These are phyloP conservation scores for Rhodotorula mucilaginosa DNA, from an alignment of 1,284 basidiomycete genomes.

Conservation along the genomic window DNA sequence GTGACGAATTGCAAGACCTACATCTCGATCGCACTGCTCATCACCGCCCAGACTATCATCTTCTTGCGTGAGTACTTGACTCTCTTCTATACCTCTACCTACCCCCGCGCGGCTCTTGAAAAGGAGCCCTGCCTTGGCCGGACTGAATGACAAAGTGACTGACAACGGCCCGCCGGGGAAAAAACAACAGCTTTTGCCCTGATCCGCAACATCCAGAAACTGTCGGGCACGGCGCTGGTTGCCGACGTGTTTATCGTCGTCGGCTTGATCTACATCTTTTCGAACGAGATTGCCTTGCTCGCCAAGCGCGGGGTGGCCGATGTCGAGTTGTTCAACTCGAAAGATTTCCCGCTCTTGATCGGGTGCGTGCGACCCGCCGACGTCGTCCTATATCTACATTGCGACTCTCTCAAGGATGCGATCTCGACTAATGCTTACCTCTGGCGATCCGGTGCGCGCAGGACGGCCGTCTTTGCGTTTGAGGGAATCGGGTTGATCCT, in stretches of 20 bases:
- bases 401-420: background rate
- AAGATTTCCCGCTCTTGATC: conserved; percentile 85
- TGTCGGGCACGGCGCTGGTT: conserved; percentile 85
- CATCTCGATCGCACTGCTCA: conserved; percentile 74
- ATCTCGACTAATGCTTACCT: background rate
- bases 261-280: conserved; percentile 58
- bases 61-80: conserved; percentile 60
- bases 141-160: too few species aligned
- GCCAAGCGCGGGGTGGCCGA: conserved; percentile 70
- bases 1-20: conserved; percentile 73
- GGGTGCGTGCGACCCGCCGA: conserved; percentile 58
- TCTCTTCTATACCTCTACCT: background rate
- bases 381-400: too few species aligned
- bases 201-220: conserved; percentile 83
- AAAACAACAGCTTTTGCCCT: conserved; percentile 61
- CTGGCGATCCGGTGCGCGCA: conserved; percentile 43
- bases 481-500: conserved; percentile 97
- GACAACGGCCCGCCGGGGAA: background rate
- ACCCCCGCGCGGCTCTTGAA: background rate
- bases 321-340: conserved; percentile 81
- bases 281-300: conserved; percentile 71
- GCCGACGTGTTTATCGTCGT: conserved; percentile 94
- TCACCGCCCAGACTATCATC: conserved; percentile 76
- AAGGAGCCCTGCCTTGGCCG: too few species aligned
- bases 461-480: conserved; percentile 97